A percentile compares a stretch with the other conserved stretches of the same genome.
Conservation (phyloP, 2,329 filamentous ascomycete genomes). For the Tolypocladium tropicale region DNA sequence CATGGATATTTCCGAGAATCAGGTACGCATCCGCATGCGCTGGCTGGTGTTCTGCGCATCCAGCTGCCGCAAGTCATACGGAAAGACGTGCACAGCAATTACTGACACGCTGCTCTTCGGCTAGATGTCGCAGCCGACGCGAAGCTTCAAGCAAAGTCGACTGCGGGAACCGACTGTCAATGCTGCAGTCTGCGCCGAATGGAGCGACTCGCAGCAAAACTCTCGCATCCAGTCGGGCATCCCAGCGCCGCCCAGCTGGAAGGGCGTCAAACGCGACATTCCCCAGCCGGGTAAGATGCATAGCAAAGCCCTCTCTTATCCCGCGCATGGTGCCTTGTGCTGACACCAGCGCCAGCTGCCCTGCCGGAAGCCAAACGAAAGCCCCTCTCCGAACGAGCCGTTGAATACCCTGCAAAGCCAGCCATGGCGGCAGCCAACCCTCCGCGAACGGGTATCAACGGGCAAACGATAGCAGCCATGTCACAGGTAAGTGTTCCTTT, state of each 20-base stretch:
- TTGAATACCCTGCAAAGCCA: slow-evolving; percentile 32
- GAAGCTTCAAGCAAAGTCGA: slow-evolving; percentile 20
- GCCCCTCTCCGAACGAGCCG: slow-evolving; percentile 43
- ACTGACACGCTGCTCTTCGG: not conserved
- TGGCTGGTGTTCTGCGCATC: too few relatives aligned
- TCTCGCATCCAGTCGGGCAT: slow-evolving; percentile 34
- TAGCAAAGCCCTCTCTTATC: not conserved
- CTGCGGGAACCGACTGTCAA: slow-evolving; percentile 18
- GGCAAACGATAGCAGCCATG: slow-evolving; percentile 25
- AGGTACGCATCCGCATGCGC: slow-evolving; percentile 11
- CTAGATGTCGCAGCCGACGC: slow-evolving; percentile 11
- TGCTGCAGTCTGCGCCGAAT: slow-evolving; percentile 35
- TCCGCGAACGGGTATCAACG: slow-evolving; percentile 33
- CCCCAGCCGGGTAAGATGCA: slow-evolving; percentile 28
- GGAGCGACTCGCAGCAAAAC: slow-evolving; percentile 52
- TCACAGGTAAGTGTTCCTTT: slow-evolving; percentile 16
- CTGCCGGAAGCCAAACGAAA: slow-evolving; percentile 52
- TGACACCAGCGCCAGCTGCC: slow-evolving; percentile 26
- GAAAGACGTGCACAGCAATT: too few relatives aligned
- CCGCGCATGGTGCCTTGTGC: not conserved
- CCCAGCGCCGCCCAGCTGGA: slow-evolving; percentile 26
- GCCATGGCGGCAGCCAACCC: slow-evolving; percentile 15
- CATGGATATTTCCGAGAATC: slow-evolving; percentile 22
- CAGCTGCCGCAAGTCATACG: too few relatives aligned
- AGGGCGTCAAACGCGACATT: slow-evolving; percentile 41